Evolutionary conservation across 2,329 filamentous ascomycete genomes (phyloP).

Genomic region (Colletotrichum godetiae): DNA sequence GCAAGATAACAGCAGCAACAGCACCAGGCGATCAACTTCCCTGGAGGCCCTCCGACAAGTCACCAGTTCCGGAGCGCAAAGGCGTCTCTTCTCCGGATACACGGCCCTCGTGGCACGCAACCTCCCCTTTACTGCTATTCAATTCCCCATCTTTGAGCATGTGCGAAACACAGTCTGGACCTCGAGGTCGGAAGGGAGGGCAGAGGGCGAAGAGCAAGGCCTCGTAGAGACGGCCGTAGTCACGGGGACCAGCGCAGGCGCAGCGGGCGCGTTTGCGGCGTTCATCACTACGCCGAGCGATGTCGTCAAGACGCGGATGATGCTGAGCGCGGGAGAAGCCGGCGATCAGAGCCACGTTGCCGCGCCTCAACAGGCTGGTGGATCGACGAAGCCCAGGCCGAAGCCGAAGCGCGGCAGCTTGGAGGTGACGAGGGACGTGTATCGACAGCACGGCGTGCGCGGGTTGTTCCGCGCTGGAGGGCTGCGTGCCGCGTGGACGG

Average conservation of each 20-base stretch:
- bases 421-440: slow-evolving; percentile 73
- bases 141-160: slow-evolving; percentile 88
- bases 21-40: slow-evolving; percentile 50
- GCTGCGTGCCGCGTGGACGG: slow-evolving; percentile 83
- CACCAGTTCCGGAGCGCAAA: slow-evolving; percentile 64
- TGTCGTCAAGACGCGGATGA: slow-evolving; percentile 90
- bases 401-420: slow-evolving; percentile 52
- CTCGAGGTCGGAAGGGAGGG: slow-evolving; percentile 42
- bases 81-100: slow-evolving; percentile 78
- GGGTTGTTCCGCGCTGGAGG: slow-evolving; percentile 83
- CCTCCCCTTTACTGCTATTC: slow-evolving; percentile 86
- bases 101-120: slow-evolving; percentile 85
- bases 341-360: slow-evolving; percentile 6
- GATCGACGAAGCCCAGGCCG: neutral
- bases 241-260: slow-evolving; percentile 79
- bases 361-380: neutral
- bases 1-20: slow-evolving; percentile 33
- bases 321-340: slow-evolving; percentile 72
- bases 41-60: slow-evolving; percentile 60
- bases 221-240: slow-evolving; percentile 76
- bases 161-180: slow-evolving; percentile 67
- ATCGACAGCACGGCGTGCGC: slow-evolving; percentile 73
- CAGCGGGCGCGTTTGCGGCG: slow-evolving; percentile 80
- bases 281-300: slow-evolving; percentile 90
- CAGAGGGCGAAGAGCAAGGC: slow-evolving; percentile 37